Evolutionary conservation across 23 red algal genomes (phyloP), one percentile per base, ranked within the genome.

Genomic region (Gracilaria domingensis): DNA sequence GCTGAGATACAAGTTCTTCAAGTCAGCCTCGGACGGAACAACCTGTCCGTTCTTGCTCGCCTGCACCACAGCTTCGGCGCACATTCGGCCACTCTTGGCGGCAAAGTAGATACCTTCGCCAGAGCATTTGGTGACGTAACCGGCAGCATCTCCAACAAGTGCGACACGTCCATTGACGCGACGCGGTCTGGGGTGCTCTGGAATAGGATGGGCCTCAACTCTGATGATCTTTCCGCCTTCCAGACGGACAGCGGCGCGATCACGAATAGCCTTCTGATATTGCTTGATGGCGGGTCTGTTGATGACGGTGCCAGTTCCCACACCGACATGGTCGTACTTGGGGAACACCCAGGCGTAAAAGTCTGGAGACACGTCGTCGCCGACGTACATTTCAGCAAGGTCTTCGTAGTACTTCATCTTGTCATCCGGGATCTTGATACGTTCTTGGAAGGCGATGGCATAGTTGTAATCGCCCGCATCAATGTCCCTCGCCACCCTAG

Each of bases 311-410:
- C 97, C 97, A 9, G 97, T 99, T 59, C 97, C 97, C 3, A 99
- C 97, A 30, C 90, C 97, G 33, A 99, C 97, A 49, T 99, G 97
- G 81, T 99, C 97, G 81, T 99, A 96, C 92, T 99, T 99, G 37
- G 97, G 97, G 93, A 99, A 99, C 16, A 99, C 97, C 97, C 97
- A 99, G 12, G 94, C 97, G 85, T 99, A 99, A 33, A 99, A 99
- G 55, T 99, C 97, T 16, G 97, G 97, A 14, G 94, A 96, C 3
- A 99, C 95, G 64, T 99, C 97, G 74, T 99, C 97, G 47, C 97
- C 97, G 21, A 99, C 97, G 45, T 99, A 99, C 97, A 99, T 99
- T 74, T 99, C 97, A 24, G 97, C 97, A 36, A 99, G 91, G 20
- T 99, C 97, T 50, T 99, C 93, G 67, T 99, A 99, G 85, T 96